Conservation (phyloP, 75 land plant species). For the Adiantum capillusveneris region DNA sequence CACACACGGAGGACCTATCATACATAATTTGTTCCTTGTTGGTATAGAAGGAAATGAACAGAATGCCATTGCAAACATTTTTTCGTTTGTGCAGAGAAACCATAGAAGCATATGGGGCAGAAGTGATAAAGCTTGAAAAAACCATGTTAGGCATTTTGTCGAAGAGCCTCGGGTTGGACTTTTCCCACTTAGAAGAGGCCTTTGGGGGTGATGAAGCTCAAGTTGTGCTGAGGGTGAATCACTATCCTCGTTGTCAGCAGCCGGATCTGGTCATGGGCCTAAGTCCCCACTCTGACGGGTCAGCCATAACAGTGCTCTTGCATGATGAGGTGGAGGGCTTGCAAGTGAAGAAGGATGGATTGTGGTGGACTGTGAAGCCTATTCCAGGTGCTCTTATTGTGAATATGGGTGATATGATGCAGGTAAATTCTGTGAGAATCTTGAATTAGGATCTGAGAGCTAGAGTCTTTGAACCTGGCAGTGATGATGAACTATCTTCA, state of each 20-base stretch:
- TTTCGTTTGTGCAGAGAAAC: background rate
- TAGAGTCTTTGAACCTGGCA: too few relatives aligned
- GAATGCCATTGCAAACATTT: too few relatives aligned
- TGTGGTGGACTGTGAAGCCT: slow-evolving; percentile 47
- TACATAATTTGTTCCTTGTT: too few relatives aligned
- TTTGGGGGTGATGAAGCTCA: slow-evolving; percentile 6
- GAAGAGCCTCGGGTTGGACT: background rate
- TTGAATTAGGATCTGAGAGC: too few relatives aligned
- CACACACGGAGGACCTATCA: too few relatives aligned
- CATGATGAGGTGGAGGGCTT: slow-evolving; percentile 41
- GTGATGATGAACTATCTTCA: background rate
- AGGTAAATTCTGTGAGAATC: slow-evolving; percentile 27
- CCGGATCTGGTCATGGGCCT: slow-evolving; percentile 72
- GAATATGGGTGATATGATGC: slow-evolving; percentile 66
- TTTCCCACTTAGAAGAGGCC: background rate
- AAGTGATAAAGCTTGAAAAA: background rate
- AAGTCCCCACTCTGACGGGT: slow-evolving; percentile 63
- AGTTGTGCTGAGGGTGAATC: slow-evolving; percentile 38
- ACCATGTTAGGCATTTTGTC: background rate
- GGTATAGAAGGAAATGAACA: too few relatives aligned
- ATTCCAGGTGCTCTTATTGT: slow-evolving; percentile 55
- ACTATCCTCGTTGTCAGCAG: slow-evolving; percentile 72
- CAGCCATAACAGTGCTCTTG: slow-evolving; percentile 53
- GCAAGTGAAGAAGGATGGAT: slow-evolving; percentile 42
- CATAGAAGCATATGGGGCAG: background rate